Percentiles rank a stretch among this genome's conserved stretches.
phyloP scores from a whole-genome alignment of 768 basidiomycete species.

The Auriscalpium microsporum region DNA sequence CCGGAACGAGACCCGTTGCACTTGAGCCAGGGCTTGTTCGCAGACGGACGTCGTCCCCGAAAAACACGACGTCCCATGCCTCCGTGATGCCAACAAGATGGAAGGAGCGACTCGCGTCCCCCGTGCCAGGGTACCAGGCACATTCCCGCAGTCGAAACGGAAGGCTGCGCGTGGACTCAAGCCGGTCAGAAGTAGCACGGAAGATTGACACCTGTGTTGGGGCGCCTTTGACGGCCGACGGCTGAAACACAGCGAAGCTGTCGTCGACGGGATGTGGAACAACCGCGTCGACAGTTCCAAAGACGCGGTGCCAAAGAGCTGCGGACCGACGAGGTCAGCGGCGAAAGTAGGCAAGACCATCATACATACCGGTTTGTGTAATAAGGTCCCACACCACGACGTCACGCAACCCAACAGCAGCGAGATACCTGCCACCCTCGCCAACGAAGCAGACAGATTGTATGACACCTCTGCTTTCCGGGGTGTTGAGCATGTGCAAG shows the following conservation, averaged over 20 bases:
- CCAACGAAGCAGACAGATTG: constrained; percentile 60
- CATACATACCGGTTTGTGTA: constrained; percentile 44
- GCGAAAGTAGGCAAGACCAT: no score
- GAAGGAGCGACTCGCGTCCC: constrained; percentile 30
- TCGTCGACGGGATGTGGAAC: constrained; percentile 49
- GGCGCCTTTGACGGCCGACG: constrained; percentile 17
- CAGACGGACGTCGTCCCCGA: constrained; percentile 50
- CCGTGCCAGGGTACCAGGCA: constrained; percentile 28
- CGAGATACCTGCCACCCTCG: constrained; percentile 59
- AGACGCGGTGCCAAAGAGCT: no score
- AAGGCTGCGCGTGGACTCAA: constrained; percentile 35
- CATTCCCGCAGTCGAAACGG: constrained; percentile 59
- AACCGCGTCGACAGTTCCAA: constrained; percentile 31
- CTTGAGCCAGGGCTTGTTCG: constrained; percentile 35
- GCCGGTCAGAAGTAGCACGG: constrained; percentile 33
- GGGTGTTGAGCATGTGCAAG: constrained; percentile 45
- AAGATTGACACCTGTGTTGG: constrained; percentile 43
- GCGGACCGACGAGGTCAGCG: no score
- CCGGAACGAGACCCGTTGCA: constrained; percentile 29
- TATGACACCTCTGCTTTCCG: constrained; percentile 41
- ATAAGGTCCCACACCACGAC: constrained; percentile 71
- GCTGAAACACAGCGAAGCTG: constrained; percentile 47
- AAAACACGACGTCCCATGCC: constrained; percentile 53
- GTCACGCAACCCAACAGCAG: constrained; percentile 37
- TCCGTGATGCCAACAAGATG: constrained; percentile 64